Conservation (phyloP, 495 filamentous ascomycete genomes). For the Bombardia bombarda region DNA sequence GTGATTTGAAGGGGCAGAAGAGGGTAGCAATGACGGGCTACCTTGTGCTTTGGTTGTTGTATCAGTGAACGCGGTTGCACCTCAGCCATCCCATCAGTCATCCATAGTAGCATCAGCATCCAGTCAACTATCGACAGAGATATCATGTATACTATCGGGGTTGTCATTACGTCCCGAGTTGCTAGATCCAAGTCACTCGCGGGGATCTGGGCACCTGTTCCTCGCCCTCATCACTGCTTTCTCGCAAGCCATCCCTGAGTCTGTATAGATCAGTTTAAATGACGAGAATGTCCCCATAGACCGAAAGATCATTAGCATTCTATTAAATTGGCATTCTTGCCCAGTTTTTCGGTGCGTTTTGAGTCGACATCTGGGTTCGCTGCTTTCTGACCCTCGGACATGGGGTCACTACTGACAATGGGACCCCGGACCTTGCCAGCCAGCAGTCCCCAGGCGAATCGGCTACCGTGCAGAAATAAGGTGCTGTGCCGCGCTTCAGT, state of each 20-base stretch:
- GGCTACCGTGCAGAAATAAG: constrained; percentile 20
- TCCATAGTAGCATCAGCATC: background rate
- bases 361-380: constrained; percentile 3
- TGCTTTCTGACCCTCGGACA: constrained; percentile 3
- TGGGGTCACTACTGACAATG: constrained; percentile 3
- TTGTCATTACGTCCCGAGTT: too few species aligned
- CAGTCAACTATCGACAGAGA: too few species aligned
- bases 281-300: background rate
- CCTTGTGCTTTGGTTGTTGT: constrained; percentile 7
- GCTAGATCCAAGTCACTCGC: background rate
- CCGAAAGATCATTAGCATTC: too few species aligned
- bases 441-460: constrained; percentile 11
- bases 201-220: too few species aligned
- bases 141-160: too few species aligned
- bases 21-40: constrained; percentile 12
- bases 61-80: constrained; percentile 15
- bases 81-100: constrained; percentile 11
- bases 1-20: constrained; percentile 13
- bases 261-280: constrained; percentile 1
- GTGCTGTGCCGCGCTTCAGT: constrained; percentile 16
- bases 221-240: too few species aligned
- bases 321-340: too few species aligned
- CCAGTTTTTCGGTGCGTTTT: constrained; percentile 3
- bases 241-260: constrained; percentile 21
- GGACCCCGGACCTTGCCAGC: constrained; percentile 17